Percentiles rank a stretch among this genome's conserved stretches.
Evolutionary conservation across 192 early-diverging fungal genomes (phyloP).

Genomic region (Dissophora ornata): DNA sequence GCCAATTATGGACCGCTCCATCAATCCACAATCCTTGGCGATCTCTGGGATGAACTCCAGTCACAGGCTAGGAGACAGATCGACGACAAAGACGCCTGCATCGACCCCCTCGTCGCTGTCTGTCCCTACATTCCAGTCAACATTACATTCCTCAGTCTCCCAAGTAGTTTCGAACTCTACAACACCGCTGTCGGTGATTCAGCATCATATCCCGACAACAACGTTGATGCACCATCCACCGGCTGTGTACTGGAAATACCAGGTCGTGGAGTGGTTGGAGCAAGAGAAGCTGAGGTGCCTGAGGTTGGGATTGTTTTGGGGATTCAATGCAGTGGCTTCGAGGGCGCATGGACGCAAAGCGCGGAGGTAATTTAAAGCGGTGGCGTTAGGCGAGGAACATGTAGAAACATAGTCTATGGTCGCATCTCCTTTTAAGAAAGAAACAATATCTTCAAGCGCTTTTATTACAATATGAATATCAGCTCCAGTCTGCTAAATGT

Average conservation of each 20-base stretch:
- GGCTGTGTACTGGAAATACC: slow-evolving; percentile 48
- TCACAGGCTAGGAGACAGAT: no score
- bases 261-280: slow-evolving; percentile 52
- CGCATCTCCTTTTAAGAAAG: no score
- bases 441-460: no score
- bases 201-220: slow-evolving; percentile 36
- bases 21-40: not conserved
- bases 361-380: no score
- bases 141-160: slow-evolving; percentile 9
- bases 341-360: slow-evolving; percentile 21
- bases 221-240: slow-evolving; percentile 42
- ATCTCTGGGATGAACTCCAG: not conserved
- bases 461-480: no score
- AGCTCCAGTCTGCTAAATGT: no score
- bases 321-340: slow-evolving; percentile 26
- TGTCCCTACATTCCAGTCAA: slow-evolving; percentile 20
- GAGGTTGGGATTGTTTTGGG: slow-evolving; percentile 45
- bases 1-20: not conserved
- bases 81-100: slow-evolving; percentile 6
- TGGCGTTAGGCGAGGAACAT: no score
- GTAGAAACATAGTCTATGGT: no score
- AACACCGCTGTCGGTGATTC: slow-evolving; percentile 7
- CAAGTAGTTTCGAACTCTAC: slow-evolving; percentile 22
- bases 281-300: slow-evolving; percentile 46
- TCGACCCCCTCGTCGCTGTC: slow-evolving; percentile 8